Conservation (phyloP, 2,329 filamentous ascomycete species). For the Bipolaris zeicola region DNA sequence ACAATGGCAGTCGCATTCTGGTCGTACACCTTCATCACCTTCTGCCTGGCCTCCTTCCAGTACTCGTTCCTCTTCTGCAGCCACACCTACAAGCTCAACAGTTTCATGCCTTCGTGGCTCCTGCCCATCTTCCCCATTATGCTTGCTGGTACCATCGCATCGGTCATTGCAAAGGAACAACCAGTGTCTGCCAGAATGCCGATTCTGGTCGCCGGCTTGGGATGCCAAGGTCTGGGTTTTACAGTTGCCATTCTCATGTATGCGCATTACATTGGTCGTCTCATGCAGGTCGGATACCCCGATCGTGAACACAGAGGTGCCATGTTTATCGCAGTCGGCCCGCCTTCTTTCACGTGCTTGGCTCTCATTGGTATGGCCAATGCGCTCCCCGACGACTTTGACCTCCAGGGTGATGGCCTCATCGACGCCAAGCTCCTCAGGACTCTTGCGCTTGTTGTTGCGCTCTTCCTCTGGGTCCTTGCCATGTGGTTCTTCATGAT, state of each 20-base stretch:
- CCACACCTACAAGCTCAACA: slow-evolving; percentile 64
- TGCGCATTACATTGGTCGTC: slow-evolving; percentile 70
- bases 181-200: slow-evolving; percentile 62
- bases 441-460: slow-evolving; percentile 55
- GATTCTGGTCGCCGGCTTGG: slow-evolving; percentile 69
- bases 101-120: slow-evolving; percentile 77
- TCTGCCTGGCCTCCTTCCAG: slow-evolving; percentile 49
- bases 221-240: slow-evolving; percentile 73
- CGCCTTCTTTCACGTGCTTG: slow-evolving; percentile 72
- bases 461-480: slow-evolving; percentile 69
- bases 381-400: slow-evolving; percentile 55
- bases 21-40: slow-evolving; percentile 51
- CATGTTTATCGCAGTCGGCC: slow-evolving; percentile 78
- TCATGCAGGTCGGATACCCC: slow-evolving; percentile 72
- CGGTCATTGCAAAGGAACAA: slow-evolving; percentile 67
- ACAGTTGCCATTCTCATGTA: slow-evolving; percentile 75
- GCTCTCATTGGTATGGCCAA: slow-evolving; percentile 72
- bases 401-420: slow-evolving; percentile 54
- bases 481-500: slow-evolving; percentile 62
- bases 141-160: slow-evolving; percentile 73
- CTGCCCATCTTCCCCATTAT: slow-evolving; percentile 76
- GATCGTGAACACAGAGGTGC: slow-evolving; percentile 68
- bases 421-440: slow-evolving; percentile 53
- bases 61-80: slow-evolving; percentile 70
- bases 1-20: slow-evolving; percentile 52